These are phyloP conservation scores for Coemansia sp. DNA, from an alignment of 192 early-diverging fungal genomes.

Conservation along the genomic window DNA sequence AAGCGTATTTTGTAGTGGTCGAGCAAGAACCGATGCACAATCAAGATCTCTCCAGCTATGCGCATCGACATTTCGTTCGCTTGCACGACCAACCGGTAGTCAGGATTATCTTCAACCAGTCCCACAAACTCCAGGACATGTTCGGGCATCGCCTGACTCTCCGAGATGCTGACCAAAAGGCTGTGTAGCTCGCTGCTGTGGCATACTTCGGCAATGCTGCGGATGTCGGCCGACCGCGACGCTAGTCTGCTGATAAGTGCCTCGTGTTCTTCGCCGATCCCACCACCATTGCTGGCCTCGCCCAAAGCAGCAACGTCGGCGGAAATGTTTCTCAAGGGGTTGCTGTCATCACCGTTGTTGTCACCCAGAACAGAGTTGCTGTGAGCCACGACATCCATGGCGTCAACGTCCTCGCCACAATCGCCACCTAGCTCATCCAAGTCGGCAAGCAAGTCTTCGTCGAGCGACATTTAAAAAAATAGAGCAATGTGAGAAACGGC, in stretches of 20 bases:
- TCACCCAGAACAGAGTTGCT: conserved; percentile 16
- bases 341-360: conserved; percentile 25
- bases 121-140: conserved; percentile 13
- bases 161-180: conserved; percentile 58
- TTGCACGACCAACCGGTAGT: conserved; percentile 81
- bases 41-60: conserved; percentile 85
- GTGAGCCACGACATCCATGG: conserved; percentile 21
- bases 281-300: conserved; percentile 53
- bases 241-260: conserved; percentile 28
- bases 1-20: conserved; percentile 89
- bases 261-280: conserved; percentile 50
- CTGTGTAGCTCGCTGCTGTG: conserved; percentile 59
- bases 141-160: conserved; percentile 4
- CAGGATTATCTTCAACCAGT: conserved; percentile 68
- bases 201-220: conserved; percentile 65
- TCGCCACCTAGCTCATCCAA: conserved; percentile 71
- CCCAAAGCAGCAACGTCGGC: conserved; percentile 55
- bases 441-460: conserved; percentile 86
- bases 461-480: conserved; percentile 59
- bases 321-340: conserved; percentile 13
- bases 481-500: neutral
- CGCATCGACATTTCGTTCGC: conserved; percentile 83
- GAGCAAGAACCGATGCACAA: conserved; percentile 71
- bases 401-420: conserved; percentile 37
- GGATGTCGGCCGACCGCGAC: conserved; percentile 54